Conservation (phyloP, 768 basidiomycete species). For the Leccinum arenicola region DNA sequence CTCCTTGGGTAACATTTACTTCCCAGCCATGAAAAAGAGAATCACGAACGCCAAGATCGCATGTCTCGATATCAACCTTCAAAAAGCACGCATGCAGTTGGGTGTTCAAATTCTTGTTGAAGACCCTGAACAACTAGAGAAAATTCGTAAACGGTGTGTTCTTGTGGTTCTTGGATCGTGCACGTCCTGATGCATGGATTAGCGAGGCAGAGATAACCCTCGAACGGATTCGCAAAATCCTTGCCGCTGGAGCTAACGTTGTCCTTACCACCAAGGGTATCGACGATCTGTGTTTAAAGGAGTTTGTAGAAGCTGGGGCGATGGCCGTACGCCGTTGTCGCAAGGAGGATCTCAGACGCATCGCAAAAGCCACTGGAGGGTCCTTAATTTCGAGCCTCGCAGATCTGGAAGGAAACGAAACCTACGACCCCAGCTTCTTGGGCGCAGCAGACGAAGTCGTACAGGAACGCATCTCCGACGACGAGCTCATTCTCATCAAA, state of each 20-base stretch:
- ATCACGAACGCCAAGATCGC: constrained; percentile 95
- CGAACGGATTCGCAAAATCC: constrained; percentile 93
- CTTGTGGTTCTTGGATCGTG: neutral
- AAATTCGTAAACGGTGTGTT: constrained; percentile 85
- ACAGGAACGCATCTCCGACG: constrained; percentile 97
- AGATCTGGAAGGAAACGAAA: constrained; percentile 97
- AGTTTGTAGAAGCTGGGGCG: constrained; percentile 97
- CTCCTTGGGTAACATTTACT: constrained; percentile 2
- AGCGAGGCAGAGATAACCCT: constrained; percentile 96
- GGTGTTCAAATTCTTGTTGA: constrained; percentile 97
- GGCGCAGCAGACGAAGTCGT: constrained; percentile 95
- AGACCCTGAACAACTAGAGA: constrained; percentile 93
- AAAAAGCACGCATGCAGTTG: constrained; percentile 95
- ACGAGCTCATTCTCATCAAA: constrained; percentile 95
- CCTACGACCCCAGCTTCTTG: constrained; percentile 87
- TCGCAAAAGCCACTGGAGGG: constrained; percentile 96
- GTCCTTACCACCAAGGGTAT: constrained; percentile 98
- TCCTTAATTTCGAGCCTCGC: constrained; percentile 90
- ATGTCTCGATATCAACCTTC: constrained; percentile 96
- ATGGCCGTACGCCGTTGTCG: constrained; percentile 98
- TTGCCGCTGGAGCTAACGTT: constrained; percentile 95
- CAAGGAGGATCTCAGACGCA: constrained; percentile 96
- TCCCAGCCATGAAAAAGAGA: constrained; percentile 93
- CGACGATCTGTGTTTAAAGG: constrained; percentile 96
- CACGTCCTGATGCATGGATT: constrained; percentile 11